Base-by-base conservation (phyloP, 192 early-diverging fungal species). In the Cetraspora pellucida region DNA sequence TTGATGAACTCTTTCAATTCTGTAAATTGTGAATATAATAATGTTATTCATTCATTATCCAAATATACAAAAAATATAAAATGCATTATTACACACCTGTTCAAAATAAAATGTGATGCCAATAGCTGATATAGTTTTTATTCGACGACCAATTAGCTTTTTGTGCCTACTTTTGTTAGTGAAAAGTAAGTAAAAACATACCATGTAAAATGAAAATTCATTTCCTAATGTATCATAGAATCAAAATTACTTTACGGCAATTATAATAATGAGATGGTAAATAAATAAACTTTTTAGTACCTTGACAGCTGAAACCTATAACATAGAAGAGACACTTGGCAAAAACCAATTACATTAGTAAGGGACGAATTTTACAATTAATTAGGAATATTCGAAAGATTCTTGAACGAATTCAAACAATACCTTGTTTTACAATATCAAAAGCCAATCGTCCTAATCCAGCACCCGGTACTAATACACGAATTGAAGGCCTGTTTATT, bases 151-250 rank as follows among this genome's bases (percentile, higher is more conserved):
- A 31, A 65, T 65, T 65, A 72, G 31, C 30, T 37, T 52, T 57
- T 37, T 72, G 31, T 37, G 31, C 31, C 31, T 37, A 37, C 31
- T 37, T 37, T 37, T 37, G 31, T 37, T 37, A 37, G 31, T 37
- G 31, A 52, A 55, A 66, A 66, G 31, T 64, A 17, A 31, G 19
- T 44, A 19, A 37, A 17, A 19, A 11, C 50, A 59, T 87, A 90
- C 89, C 98, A 99, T 99, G 81, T 90, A 96, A 77, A 92, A 97
- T 44, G 95, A 95, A 83, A 98, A 98, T 84, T 99, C 98, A 78
- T 98, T 99, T 44, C 93, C 92, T 91, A 64, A 78, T 43, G 3
- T 25, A 28, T 19, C 3, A 71, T 47, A 49, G 31, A 37, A 3
- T 37, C 1, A 37, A 37, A 37, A 37, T 37, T 37, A 37, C 31